phyloP scores from a whole-genome alignment of 225 moss, liverwort and hornwort species.

The Sphagnum contortum region DNA sequence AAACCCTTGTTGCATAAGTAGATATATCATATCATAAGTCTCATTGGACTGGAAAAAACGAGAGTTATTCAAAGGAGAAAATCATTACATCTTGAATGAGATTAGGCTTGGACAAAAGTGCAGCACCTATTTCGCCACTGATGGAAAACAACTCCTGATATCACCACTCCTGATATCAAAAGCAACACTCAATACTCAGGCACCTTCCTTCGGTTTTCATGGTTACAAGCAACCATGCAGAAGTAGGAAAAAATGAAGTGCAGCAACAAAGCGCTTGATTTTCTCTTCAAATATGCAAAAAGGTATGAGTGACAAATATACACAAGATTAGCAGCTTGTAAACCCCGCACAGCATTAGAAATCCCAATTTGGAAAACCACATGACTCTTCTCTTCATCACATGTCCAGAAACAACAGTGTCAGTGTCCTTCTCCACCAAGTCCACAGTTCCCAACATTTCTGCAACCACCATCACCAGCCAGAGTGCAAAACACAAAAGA shows the following conservation, averaged over 20 bases:
- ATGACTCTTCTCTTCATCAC: conserved; percentile 52
- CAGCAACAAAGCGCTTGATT: background rate
- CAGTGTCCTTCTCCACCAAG: conserved; percentile 59
- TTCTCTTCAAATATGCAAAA: background rate
- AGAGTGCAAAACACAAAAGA: too few species aligned
- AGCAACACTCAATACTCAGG: too few species aligned
- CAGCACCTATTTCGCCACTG: conserved; percentile 88
- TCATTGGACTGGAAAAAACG: too few species aligned
- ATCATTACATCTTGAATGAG: conserved; percentile 50
- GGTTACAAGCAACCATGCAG: too few species aligned
- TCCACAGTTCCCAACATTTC: conserved; percentile 62
- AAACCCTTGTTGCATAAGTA: too few species aligned
- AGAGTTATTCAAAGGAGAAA: background rate
- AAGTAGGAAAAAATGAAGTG: background rate
- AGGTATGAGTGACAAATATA: conserved; percentile 3
- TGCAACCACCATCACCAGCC: conserved; percentile 7
- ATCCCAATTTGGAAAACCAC: conserved; percentile 87
- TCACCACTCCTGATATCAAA: conserved; percentile 31
- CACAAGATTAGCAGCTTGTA: conserved; percentile 64
- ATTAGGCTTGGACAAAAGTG: conserved; percentile 72
- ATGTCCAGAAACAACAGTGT: conserved; percentile 74
- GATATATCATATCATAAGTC: too few species aligned
- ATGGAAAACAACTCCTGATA: conserved; percentile 78
- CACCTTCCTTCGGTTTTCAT: too few species aligned
- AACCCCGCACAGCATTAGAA: conserved; percentile 61